Evolutionary conservation across 2,329 filamentous ascomycete species (phyloP).

Genomic region (Paecilomyces variotii): DNA sequence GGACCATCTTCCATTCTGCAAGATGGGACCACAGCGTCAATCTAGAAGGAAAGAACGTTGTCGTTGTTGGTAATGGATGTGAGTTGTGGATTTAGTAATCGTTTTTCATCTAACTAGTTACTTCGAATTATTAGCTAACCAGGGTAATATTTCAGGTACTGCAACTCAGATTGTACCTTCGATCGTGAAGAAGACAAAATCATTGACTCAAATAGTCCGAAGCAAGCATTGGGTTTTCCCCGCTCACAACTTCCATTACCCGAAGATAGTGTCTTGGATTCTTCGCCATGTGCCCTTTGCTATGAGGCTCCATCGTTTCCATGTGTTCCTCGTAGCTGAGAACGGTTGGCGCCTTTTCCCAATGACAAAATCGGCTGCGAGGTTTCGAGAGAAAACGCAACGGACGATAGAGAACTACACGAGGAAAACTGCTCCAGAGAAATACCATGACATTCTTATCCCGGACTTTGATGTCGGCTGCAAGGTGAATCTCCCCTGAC

Average conservation of each 20-base stretch:
- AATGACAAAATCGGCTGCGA: slow-evolving; percentile 39
- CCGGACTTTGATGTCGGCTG: slow-evolving; percentile 57
- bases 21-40: slow-evolving; percentile 48
- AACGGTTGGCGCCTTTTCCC: slow-evolving; percentile 19
- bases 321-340: slow-evolving; percentile 27
- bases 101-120: no score
- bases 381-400: slow-evolving; percentile 27
- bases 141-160: slow-evolving; percentile 9
- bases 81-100: slow-evolving; percentile 29
- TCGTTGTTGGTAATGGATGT: slow-evolving; percentile 52
- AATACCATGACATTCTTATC: slow-evolving; percentile 55
- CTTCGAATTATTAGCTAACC: no score
- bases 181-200: slow-evolving; percentile 38
- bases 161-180: slow-evolving; percentile 19
- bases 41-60: slow-evolving; percentile 47
- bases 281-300: slow-evolving; percentile 41
- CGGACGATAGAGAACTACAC: slow-evolving; percentile 40
- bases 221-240: slow-evolving; percentile 50
- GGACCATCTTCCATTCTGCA: slow-evolving; percentile 51
- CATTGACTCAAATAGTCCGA: slow-evolving; percentile 50
- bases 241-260: slow-evolving; percentile 28
- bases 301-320: slow-evolving; percentile 27
- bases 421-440: slow-evolving; percentile 44
- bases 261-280: slow-evolving; percentile 43
- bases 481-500: slow-evolving; percentile 30